phyloP scores from a whole-genome alignment of 345 rosid species.

The Eucalyptus albens region DNA sequence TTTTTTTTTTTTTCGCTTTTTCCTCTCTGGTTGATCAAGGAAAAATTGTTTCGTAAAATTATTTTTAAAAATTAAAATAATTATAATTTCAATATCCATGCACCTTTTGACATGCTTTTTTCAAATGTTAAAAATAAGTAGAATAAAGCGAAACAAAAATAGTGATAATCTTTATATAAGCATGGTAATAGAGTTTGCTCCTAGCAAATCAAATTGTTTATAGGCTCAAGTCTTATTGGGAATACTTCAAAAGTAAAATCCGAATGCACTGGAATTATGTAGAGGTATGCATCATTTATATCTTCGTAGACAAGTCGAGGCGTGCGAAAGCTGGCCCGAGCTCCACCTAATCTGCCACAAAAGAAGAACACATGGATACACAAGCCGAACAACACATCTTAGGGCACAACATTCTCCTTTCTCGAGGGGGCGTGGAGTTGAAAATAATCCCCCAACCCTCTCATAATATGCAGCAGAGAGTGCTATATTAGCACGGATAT shows the following conservation, averaged over 20 bases:
- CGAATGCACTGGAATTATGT: fast-evolving
- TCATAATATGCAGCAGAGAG: not conserved
- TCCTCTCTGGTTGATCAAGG: not conserved
- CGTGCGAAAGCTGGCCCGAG: not conserved
- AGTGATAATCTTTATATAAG: not conserved
- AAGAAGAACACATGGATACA: not conserved
- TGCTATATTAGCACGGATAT: not conserved
- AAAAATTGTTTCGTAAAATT: not conserved
- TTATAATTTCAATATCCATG: not conserved
- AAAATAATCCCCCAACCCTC: not conserved
- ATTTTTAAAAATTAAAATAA: not conserved
- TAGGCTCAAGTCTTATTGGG: not conserved
- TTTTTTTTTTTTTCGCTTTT: too few relatives aligned
- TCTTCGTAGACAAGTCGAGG: not conserved
- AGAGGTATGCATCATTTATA: not conserved
- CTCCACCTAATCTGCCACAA: not conserved
- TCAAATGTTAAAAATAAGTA: not conserved
- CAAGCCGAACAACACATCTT: not conserved
- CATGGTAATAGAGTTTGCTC: not conserved
- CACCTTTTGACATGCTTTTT: not conserved
- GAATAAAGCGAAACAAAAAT: not conserved
- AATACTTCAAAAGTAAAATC: not conserved
- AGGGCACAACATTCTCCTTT: not conserved
- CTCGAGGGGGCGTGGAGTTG: not conserved
- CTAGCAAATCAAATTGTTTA: not conserved